Percentiles rank a stretch among this genome's conserved stretches.
Conservation (phyloP, 1,284 basidiomycete species). For the Clitocybe nebularis region DNA sequence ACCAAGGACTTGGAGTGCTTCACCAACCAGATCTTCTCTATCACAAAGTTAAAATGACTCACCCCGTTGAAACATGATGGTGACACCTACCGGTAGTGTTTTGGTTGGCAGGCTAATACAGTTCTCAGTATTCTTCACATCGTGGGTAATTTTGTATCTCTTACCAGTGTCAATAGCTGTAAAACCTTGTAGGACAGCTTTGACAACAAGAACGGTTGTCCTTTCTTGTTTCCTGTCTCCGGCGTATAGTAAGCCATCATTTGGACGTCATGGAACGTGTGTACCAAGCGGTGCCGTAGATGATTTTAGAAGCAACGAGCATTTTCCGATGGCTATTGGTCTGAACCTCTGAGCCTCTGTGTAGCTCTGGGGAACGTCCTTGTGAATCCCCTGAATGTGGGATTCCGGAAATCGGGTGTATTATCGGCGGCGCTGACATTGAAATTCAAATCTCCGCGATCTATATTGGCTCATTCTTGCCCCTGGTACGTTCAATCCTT, state of each 20-base stretch:
- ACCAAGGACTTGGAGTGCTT: conserved; percentile 54
- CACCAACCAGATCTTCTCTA: conserved; percentile 78
- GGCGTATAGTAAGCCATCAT: not conserved
- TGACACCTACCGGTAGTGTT: conserved; percentile 62
- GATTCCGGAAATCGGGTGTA: no score
- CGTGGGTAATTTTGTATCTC: not conserved
- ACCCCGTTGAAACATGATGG: no score
- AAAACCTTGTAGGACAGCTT: conserved; percentile 72
- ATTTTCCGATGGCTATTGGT: no score
- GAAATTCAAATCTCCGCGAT: no score
- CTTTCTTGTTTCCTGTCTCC: conserved; percentile 71
- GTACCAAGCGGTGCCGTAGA: conserved; percentile 38
- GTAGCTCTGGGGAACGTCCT: no score
- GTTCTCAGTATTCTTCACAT: conserved; percentile 2
- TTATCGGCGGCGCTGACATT: no score
- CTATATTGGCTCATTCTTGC: no score
- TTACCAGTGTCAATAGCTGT: conserved; percentile 74
- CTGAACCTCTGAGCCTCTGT: no score
- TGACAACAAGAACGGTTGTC: conserved; percentile 63
- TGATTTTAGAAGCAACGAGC: conserved; percentile 22
- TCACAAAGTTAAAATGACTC: conserved; percentile 5
- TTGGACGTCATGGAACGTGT: conserved; percentile 3
- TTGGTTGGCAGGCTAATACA: conserved; percentile 65
- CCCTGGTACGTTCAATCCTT: no score
- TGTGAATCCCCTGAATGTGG: no score